A percentile compares a stretch with the other conserved stretches of the same genome.
Conservation (phyloP, 1,284 basidiomycete species). For the Pseudozyma pruni region DNA sequence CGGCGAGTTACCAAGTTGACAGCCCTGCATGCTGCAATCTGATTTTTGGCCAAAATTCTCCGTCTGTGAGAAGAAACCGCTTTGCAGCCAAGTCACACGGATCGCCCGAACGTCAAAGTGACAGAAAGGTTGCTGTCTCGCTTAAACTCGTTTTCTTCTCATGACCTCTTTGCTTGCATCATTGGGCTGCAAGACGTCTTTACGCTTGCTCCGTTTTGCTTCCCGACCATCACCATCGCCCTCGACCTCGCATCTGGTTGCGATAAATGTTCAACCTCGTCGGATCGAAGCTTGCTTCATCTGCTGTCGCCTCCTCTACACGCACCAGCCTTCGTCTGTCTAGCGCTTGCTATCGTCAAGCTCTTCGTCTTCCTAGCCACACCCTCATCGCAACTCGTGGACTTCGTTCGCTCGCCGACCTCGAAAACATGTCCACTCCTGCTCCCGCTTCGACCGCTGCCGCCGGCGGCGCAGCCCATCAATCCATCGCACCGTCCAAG, state of each 20-base stretch:
- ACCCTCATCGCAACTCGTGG: conserved; percentile 13
- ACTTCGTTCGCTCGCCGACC: conserved; percentile 54
- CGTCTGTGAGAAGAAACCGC: too few relatives aligned
- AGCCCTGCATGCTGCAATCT: too few relatives aligned
- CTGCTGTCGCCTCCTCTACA: conserved; percentile 19
- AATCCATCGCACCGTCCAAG: conserved; percentile 40
- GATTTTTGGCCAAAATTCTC: too few relatives aligned
- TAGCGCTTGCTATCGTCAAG: conserved; percentile 1
- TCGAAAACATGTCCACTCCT: conserved; percentile 45
- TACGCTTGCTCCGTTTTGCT: too few relatives aligned
- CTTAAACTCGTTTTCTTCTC: too few relatives aligned
- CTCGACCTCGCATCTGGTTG: neutral
- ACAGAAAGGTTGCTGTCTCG: too few relatives aligned
- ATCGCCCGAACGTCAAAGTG: too few relatives aligned
- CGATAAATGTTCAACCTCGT: conserved; percentile 45
- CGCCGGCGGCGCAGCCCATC: conserved; percentile 15
- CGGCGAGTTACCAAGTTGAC: too few relatives aligned
- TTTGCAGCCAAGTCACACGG: too few relatives aligned
- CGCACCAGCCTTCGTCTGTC: conserved; percentile 1
- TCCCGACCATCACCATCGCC: conserved; percentile 2
- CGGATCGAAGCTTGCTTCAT: conserved; percentile 24
- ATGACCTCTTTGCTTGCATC: too few relatives aligned
- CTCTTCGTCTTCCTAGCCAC: conserved; percentile 6
- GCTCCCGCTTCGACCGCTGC: conserved; percentile 66
- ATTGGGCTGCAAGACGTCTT: too few relatives aligned